Evolutionary conservation across 139 green algal species (phyloP).

Genomic region (Picochlorum costavermella): DNA sequence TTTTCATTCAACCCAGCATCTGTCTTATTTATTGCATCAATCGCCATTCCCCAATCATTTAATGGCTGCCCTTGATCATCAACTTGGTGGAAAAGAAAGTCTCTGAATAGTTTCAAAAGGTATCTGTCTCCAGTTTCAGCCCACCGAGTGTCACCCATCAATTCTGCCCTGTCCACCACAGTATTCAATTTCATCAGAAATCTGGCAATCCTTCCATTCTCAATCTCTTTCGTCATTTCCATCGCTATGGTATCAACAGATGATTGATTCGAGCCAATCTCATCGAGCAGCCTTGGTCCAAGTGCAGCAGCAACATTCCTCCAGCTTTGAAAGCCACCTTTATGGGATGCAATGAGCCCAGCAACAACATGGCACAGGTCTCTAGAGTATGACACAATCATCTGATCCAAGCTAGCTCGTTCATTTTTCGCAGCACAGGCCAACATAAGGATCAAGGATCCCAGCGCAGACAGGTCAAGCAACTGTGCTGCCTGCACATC

Average conservation of each 20-base stretch:
- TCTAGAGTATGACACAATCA: constrained; percentile 47
- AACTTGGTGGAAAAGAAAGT: constrained; percentile 85
- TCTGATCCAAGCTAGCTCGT: constrained; percentile 45
- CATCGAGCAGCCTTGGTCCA: constrained; percentile 63
- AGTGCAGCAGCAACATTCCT: constrained; percentile 47
- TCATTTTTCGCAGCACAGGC: constrained; percentile 46
- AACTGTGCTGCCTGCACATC: constrained; percentile 12
- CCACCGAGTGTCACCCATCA: constrained; percentile 48
- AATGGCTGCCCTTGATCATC: constrained; percentile 52
- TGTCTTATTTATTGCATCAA: constrained; percentile 85
- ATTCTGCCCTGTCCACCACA: constrained; percentile 62
- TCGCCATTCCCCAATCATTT: constrained; percentile 81
- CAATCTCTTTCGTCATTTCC: constrained; percentile 70
- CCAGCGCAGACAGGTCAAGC: constrained; percentile 45
- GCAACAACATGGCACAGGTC: constrained; percentile 63
- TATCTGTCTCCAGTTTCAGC: constrained; percentile 58
- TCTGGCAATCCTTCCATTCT: constrained; percentile 82
- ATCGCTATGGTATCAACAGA: constrained; percentile 34
- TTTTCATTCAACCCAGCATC: constrained; percentile 69
- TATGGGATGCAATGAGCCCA: constrained; percentile 31
- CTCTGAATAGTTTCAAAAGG: constrained; percentile 83
- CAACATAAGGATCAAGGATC: constrained; percentile 68
- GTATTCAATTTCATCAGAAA: constrained; percentile 71
- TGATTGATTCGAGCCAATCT: constrained; percentile 41
- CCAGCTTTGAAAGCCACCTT: constrained; percentile 36